Percentiles rank a stretch among this genome's conserved stretches.
Conservation (phyloP, 2,329 filamentous ascomycete species). For the Neonectria punicea region DNA sequence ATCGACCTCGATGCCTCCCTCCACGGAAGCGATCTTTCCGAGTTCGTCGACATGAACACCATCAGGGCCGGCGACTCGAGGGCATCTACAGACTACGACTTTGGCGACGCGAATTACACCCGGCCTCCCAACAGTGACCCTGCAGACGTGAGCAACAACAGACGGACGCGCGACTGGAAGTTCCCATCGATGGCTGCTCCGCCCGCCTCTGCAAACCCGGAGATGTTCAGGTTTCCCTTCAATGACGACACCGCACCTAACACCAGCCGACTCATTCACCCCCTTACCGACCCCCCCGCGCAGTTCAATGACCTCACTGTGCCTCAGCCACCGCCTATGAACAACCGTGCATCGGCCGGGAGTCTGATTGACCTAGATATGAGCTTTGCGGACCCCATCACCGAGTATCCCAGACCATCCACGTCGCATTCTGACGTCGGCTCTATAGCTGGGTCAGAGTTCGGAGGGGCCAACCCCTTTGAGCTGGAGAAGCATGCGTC, state of each 20-base stretch:
- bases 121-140: slow-evolving; percentile 68
- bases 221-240: slow-evolving; percentile 63
- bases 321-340: slow-evolving; percentile 45
- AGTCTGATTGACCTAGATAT: slow-evolving; percentile 66
- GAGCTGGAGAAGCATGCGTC: slow-evolving; percentile 72
- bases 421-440: slow-evolving; percentile 69
- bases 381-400: slow-evolving; percentile 61
- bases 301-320: slow-evolving; percentile 55
- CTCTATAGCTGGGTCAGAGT: slow-evolving; percentile 66
- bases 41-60: slow-evolving; percentile 70
- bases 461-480: slow-evolving; percentile 67
- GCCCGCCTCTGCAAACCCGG: slow-evolving; percentile 63
- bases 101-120: slow-evolving; percentile 56
- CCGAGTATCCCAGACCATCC: slow-evolving; percentile 64
- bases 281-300: slow-evolving; percentile 60
- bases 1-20: slow-evolving; percentile 73
- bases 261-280: slow-evolving; percentile 59
- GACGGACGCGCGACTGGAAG: slow-evolving; percentile 67
- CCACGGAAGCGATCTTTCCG: slow-evolving; percentile 64
- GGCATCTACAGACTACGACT: slow-evolving; percentile 60
- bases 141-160: slow-evolving; percentile 62
- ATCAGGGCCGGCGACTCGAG: slow-evolving; percentile 62
- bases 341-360: slow-evolving; percentile 56
- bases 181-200: slow-evolving; percentile 63
- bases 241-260: slow-evolving; percentile 48